phyloP scores from a whole-genome alignment of 331 rosid species.

The Quercus lobata region DNA sequence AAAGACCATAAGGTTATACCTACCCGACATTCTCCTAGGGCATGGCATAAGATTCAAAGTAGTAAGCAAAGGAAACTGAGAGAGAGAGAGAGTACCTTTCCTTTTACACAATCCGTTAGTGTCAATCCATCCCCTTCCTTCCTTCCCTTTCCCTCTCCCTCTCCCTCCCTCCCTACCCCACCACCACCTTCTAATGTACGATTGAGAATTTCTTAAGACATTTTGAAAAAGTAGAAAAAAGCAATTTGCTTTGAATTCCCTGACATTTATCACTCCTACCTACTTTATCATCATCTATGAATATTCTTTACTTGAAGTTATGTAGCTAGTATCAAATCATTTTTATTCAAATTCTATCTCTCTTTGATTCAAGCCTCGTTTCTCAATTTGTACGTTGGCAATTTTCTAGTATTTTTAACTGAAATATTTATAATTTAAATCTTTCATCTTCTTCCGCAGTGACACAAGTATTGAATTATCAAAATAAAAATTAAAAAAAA shows the following conservation, averaged over 20 bases:
- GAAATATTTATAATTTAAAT: no score
- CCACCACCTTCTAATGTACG: conserved; percentile 8
- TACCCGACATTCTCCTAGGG: conserved; percentile 22
- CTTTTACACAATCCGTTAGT: conserved; percentile 24
- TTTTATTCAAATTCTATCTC: no score
- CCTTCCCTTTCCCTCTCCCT: neutral
- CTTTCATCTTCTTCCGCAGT: no score
- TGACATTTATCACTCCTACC: neutral
- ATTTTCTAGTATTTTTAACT: no score
- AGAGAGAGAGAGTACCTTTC: conserved; percentile 7
- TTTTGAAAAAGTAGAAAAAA: neutral
- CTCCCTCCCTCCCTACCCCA: conserved; percentile 9
- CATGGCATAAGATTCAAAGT: conserved; percentile 64
- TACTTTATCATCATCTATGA: neutral
- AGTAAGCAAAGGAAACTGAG: neutral
- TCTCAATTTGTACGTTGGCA: no score
- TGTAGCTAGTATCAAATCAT: neutral
- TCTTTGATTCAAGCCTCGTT: no score
- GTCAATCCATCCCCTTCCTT: neutral
- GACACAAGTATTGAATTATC: no score
- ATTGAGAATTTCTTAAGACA: neutral
- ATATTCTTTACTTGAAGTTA: neutral
- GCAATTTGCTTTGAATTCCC: neutral
- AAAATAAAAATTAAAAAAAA: no score
- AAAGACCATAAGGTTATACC: conserved; percentile 16